A percentile compares a stretch with the other conserved stretches of the same genome.
Evolutionary conservation across 1,284 basidiomycete genomes (phyloP).

Genomic region (Veloboletus limbatus): DNA sequence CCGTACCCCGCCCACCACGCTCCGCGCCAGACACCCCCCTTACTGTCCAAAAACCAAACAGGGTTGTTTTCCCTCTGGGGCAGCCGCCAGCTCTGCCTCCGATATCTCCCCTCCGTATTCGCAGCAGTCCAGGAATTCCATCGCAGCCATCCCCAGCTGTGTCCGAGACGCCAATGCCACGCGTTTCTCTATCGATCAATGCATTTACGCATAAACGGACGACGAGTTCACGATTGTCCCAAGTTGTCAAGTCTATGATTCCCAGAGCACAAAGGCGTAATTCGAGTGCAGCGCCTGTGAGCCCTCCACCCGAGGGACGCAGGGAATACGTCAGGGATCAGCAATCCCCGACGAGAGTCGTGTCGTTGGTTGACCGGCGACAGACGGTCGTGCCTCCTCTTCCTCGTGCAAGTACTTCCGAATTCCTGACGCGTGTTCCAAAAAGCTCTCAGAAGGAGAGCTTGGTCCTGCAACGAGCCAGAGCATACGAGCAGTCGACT

Average conservation of each 20-base stretch:
- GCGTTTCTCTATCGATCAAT: conserved; percentile 3
- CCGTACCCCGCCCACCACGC: neutral
- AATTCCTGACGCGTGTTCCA: conserved; percentile 20
- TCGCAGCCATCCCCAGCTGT: conserved; percentile 14
- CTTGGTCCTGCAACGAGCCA: conserved; percentile 49
- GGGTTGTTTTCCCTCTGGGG: conserved; percentile 7
- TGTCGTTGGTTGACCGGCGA: conserved; percentile 20
- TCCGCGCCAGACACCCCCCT: conserved; percentile 3
- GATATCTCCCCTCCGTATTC: conserved; percentile 20
- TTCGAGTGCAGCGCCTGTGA: conserved; percentile 3
- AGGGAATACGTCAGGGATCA: conserved; percentile 10
- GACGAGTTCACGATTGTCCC: conserved; percentile 21
- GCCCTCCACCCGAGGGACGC: conserved; percentile 1
- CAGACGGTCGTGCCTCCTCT: conserved; percentile 2
- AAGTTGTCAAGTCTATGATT: conserved; percentile 26
- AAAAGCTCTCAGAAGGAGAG: conserved; percentile 39
- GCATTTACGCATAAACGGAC: conserved; percentile 11
- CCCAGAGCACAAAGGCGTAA: conserved; percentile 15
- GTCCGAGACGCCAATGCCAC: conserved; percentile 17
- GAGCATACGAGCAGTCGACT: conserved; percentile 33
- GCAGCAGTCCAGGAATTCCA: conserved; percentile 15
- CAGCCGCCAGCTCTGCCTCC: conserved; percentile 11
- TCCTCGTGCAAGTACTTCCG: conserved; percentile 8
- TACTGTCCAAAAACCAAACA: conserved; percentile 6
- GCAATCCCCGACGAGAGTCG: conserved; percentile 7